Conservation (phyloP, 2,329 filamentous ascomycete species). For the Ophiocordyceps sinensis region DNA sequence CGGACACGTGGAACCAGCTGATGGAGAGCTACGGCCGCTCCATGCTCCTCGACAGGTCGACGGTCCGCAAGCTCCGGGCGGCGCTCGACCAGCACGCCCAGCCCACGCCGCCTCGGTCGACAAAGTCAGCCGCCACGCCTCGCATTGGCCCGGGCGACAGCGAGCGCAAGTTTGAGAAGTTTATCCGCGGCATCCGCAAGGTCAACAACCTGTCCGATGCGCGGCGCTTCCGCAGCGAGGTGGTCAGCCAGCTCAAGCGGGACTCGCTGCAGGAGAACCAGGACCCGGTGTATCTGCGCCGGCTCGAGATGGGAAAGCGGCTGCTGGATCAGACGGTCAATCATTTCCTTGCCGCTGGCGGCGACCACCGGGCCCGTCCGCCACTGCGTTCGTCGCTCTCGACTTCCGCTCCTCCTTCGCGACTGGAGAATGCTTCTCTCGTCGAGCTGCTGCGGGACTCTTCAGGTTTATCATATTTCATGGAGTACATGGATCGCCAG, state of each 20-base stretch:
- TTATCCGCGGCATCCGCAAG: slow-evolving; percentile 77
- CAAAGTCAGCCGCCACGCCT: slow-evolving; percentile 56
- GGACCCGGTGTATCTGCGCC: slow-evolving; percentile 74
- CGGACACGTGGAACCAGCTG: slow-evolving; percentile 94
- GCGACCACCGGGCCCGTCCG: slow-evolving; percentile 26
- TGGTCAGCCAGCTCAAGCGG: slow-evolving; percentile 79
- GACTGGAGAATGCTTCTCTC: slow-evolving; percentile 60
- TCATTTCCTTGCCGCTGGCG: slow-evolving; percentile 59
- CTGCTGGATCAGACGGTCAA: slow-evolving; percentile 82
- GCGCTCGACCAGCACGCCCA: slow-evolving; percentile 90
- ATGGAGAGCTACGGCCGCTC: slow-evolving; percentile 81
- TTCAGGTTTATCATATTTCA: slow-evolving; percentile 90
- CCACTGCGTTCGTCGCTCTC: slow-evolving; percentile 10
- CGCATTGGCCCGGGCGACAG: slow-evolving; percentile 69
- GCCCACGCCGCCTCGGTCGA: slow-evolving; percentile 48
- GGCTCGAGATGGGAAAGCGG: slow-evolving; percentile 82
- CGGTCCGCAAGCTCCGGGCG: slow-evolving; percentile 78
- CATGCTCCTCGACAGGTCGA: slow-evolving; percentile 88
- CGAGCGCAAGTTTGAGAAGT: slow-evolving; percentile 87
- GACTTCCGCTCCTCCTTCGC: slow-evolving; percentile 31
- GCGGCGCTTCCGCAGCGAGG: slow-evolving; percentile 78
- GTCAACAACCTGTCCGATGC: slow-evolving; percentile 88
- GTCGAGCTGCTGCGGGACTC: slow-evolving; percentile 81
- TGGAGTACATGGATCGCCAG: slow-evolving; percentile 98
- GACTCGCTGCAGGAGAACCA: slow-evolving; percentile 66